phyloP scores from a whole-genome alignment of 1,139 yeast species.

The Geotrichum citri-aurantii region DNA sequence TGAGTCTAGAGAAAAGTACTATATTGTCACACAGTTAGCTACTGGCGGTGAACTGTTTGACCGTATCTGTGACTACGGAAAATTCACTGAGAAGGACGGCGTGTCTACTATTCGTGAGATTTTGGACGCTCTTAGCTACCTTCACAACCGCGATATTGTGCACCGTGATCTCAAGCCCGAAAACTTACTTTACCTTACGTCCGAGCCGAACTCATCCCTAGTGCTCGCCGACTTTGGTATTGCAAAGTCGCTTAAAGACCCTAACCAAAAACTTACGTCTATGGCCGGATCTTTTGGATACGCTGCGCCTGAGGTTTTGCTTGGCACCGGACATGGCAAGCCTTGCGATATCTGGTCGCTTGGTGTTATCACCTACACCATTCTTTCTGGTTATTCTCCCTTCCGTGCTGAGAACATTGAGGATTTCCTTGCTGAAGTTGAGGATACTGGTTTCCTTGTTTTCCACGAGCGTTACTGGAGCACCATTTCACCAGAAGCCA shows the following conservation, averaged over 20 bases:
- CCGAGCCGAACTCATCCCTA: slow-evolving; percentile 53
- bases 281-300: slow-evolving; percentile 91
- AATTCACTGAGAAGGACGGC: slow-evolving; percentile 83
- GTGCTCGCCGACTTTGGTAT: slow-evolving; percentile 93
- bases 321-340: slow-evolving; percentile 76
- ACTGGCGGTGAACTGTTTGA: slow-evolving; percentile 92
- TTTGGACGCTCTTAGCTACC: slow-evolving; percentile 64
- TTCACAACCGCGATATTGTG: slow-evolving; percentile 70
- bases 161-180: slow-evolving; percentile 93
- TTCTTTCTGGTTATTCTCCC: slow-evolving; percentile 89
- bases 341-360: slow-evolving; percentile 92
- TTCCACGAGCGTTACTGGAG: slow-evolving; percentile 89
- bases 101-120: slow-evolving; percentile 62
- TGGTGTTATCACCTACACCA: slow-evolving; percentile 85
- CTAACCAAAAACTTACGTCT: slow-evolving; percentile 61
- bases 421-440: slow-evolving; percentile 77
- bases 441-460: slow-evolving; percentile 55
- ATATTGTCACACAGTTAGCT: slow-evolving; percentile 54
- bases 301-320: slow-evolving; percentile 87
- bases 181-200: slow-evolving; percentile 62
- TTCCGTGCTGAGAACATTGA: slow-evolving; percentile 77
- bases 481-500: slow-evolving; percentile 67
- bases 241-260: slow-evolving; percentile 60
- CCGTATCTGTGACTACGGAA: slow-evolving; percentile 67
- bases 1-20: slow-evolving; percentile 58